Conservation (phyloP, 129 eudicot genomes). For the Silybum marianum region DNA sequence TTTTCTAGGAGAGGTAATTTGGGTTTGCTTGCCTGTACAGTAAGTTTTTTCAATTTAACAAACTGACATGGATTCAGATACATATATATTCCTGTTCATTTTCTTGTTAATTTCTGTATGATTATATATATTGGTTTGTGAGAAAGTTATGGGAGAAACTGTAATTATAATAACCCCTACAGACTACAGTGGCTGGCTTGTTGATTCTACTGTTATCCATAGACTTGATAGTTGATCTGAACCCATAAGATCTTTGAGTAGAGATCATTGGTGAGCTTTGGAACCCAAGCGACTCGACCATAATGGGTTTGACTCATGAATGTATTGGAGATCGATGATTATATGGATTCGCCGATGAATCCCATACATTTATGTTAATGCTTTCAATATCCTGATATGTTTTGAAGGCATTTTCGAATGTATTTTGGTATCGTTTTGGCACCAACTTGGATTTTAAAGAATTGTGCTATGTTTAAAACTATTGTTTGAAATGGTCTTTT, state of each 20-base stretch:
- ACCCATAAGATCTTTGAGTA: neutral
- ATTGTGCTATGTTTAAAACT: too few species aligned
- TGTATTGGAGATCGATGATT: too few species aligned
- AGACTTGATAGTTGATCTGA: neutral
- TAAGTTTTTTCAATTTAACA: slow-evolving; percentile 30
- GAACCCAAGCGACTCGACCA: neutral
- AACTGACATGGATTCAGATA: slow-evolving; percentile 19
- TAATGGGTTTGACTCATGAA: too few species aligned
- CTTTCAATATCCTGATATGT: too few species aligned
- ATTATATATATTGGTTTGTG: slow-evolving; percentile 29
- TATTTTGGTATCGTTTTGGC: too few species aligned
- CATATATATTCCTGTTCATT: slow-evolving; percentile 8
- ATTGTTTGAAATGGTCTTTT: too few species aligned
- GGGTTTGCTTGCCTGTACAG: slow-evolving; percentile 51
- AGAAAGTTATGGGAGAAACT: slow-evolving; percentile 12
- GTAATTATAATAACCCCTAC: neutral
- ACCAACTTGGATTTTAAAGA: too few species aligned
- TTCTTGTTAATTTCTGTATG: slow-evolving; percentile 16
- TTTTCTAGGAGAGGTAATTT: slow-evolving; percentile 25
- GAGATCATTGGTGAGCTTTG: neutral
- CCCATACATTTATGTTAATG: too few species aligned
- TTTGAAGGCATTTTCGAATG: too few species aligned
- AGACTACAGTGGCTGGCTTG: neutral
- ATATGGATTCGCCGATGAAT: too few species aligned
- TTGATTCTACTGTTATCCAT: neutral